These are phyloP conservation scores for Sesbania bispinosa DNA, from an alignment of 306 rosid species.

Conservation along the genomic window DNA sequence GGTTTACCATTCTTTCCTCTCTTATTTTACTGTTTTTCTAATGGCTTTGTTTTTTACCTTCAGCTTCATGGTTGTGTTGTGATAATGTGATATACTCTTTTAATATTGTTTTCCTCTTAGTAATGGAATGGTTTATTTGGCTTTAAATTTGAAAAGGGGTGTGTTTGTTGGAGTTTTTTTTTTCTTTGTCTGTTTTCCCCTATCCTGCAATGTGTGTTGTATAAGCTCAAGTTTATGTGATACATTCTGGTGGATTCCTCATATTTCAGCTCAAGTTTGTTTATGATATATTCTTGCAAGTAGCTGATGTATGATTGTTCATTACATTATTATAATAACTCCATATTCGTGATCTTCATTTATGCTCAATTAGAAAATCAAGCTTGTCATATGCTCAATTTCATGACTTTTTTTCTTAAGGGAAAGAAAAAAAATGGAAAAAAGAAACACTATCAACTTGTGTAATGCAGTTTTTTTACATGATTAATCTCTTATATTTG, in stretches of 20 bases:
- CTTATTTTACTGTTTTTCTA: background rate
- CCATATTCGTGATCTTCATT: conserved; percentile 41
- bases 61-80: background rate
- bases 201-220: too few species aligned
- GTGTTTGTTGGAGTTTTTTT: background rate
- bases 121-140: conserved; percentile 21
- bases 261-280: conserved; percentile 46
- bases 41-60: background rate
- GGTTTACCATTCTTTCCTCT: background rate
- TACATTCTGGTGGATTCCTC: conserved; percentile 69
- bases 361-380: too few species aligned
- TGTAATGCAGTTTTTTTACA: too few species aligned
- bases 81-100: conserved; percentile 8
- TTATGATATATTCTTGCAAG: conserved; percentile 49
- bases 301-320: conserved; percentile 54
- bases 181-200: too few species aligned
- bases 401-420: too few species aligned
- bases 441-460: too few species aligned
- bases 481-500: too few species aligned
- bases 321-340: conserved; percentile 32
- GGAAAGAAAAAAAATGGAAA: too few species aligned
- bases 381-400: too few species aligned
- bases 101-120: conserved; percentile 22
- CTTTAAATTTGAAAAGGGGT: conserved; percentile 8
- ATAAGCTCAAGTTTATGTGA: too few species aligned